These are phyloP conservation scores for Pichia cactophila DNA, from an alignment of 1,139 yeast genomes.

Conservation along the genomic window DNA sequence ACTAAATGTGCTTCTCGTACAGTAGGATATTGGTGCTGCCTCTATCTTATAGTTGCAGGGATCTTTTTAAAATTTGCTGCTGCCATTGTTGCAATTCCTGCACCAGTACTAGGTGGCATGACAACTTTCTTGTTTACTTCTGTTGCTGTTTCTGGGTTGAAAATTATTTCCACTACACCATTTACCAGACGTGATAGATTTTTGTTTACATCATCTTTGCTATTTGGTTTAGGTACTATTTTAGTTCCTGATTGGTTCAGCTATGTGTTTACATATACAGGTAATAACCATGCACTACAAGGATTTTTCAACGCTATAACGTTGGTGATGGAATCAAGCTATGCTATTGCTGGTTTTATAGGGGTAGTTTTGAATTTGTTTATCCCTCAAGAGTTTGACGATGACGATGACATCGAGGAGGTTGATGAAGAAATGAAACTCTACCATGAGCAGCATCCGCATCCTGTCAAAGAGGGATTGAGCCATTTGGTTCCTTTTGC, in stretches of 20 bases:
- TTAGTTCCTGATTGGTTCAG: constrained; percentile 73
- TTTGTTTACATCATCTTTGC: constrained; percentile 64
- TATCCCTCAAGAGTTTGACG: constrained; percentile 69
- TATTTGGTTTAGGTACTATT: constrained; percentile 75
- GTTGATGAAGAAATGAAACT: constrained; percentile 23
- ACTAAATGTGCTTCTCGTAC: constrained; percentile 83
- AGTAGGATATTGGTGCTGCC: constrained; percentile 87
- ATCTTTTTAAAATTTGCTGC: constrained; percentile 85
- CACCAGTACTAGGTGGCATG: constrained; percentile 86
- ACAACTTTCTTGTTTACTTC: constrained; percentile 81
- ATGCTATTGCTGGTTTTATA: constrained; percentile 72
- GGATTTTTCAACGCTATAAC: constrained; percentile 79
- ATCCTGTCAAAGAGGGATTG: constrained; percentile 15
- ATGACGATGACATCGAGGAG: constrained; percentile 35
- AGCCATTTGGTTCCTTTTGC: constrained; percentile 11
- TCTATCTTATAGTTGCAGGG: constrained; percentile 78
- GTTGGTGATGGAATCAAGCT: constrained; percentile 81
- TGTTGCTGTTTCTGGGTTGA: constrained; percentile 83
- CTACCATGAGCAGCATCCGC: constrained; percentile 14
- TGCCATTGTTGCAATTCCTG: constrained; percentile 78
- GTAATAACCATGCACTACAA: constrained; percentile 50
- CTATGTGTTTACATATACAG: constrained; percentile 66
- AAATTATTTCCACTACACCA: constrained; percentile 65
- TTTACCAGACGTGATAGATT: constrained; percentile 87
- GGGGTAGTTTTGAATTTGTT: constrained; percentile 66